A percentile compares a stretch with the other conserved stretches of the same genome.
Evolutionary conservation across 1,284 basidiomycete species (phyloP).

Genomic region (Rhodotorula sp.): DNA sequence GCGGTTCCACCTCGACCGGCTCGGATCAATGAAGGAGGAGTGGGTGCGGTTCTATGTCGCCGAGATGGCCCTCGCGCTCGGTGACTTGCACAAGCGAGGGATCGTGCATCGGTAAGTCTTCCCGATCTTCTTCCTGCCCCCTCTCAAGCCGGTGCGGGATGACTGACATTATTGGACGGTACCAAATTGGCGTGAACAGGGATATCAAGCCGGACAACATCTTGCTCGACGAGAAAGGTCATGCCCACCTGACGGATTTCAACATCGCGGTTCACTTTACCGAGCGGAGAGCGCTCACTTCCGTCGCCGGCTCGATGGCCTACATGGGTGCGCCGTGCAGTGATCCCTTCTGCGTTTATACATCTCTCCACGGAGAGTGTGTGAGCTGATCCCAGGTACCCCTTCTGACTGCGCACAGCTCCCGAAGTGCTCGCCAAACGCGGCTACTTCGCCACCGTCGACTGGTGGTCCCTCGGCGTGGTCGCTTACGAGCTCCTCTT

Average conservation of each 20-base stretch:
- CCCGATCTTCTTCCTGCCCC: background rate
- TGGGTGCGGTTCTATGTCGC: slow-evolving; percentile 86
- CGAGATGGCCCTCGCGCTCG: slow-evolving; percentile 78
- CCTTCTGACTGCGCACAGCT: slow-evolving; percentile 23
- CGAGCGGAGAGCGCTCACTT: slow-evolving; percentile 76
- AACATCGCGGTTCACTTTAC: slow-evolving; percentile 98
- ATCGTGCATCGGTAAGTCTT: slow-evolving; percentile 86
- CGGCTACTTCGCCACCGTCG: slow-evolving; percentile 80
- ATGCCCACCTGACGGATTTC: slow-evolving; percentile 96
- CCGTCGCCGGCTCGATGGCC: slow-evolving; percentile 94
- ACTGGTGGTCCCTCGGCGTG: slow-evolving; percentile 96
- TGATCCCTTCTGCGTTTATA: background rate
- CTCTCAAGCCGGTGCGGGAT: no score
- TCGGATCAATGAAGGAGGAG: slow-evolving; percentile 71
- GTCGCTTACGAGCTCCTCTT: slow-evolving; percentile 89
- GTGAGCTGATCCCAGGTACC: background rate
- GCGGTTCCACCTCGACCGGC: slow-evolving; percentile 86
- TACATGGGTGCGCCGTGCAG: slow-evolving; percentile 69
- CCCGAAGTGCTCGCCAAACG: slow-evolving; percentile 47
- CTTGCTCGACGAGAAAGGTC: slow-evolving; percentile 83
- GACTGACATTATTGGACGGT: background rate
- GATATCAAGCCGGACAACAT: slow-evolving; percentile 98
- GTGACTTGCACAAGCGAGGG: slow-evolving; percentile 84
- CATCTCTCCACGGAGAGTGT: no score
- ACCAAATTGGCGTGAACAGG: slow-evolving; percentile 51